Conservation (phyloP, 2,329 filamentous ascomycete genomes). For the Thermothelomyces thermophilus region DNA sequence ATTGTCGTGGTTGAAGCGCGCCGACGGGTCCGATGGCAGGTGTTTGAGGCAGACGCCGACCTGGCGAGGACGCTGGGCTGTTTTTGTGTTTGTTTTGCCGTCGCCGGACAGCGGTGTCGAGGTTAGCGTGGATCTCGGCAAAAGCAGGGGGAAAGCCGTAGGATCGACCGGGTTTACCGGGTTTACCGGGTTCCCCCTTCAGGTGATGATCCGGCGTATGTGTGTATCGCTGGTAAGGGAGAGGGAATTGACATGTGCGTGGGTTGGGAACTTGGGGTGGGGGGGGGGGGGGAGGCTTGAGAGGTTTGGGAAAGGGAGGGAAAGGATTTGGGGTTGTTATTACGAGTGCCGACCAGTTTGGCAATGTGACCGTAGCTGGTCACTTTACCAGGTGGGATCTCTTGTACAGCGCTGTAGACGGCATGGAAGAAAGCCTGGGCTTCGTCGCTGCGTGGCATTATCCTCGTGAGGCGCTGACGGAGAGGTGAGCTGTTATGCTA, state of each 20-base stretch:
- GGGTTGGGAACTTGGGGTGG: too few species aligned
- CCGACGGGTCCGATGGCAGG: conserved; percentile 51
- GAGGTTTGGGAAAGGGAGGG: background rate
- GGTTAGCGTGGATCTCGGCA: too few species aligned
- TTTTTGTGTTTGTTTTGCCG: too few species aligned
- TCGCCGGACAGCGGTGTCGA: too few species aligned
- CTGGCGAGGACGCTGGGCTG: conserved; percentile 69
- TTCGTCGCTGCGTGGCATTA: conserved; percentile 67
- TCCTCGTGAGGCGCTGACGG: background rate
- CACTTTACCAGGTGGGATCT: conserved; percentile 76
- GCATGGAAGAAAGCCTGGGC: conserved; percentile 66
- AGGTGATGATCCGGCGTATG: too few species aligned
- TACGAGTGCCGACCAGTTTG: conserved; percentile 64
- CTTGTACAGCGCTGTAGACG: conserved; percentile 77
- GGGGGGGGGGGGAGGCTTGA: too few species aligned
- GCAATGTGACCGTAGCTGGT: conserved; percentile 85
- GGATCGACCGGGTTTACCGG: too few species aligned
- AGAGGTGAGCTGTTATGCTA: too few species aligned
- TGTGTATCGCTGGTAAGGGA: too few species aligned
- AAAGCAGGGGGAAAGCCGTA: too few species aligned
- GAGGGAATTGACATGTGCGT: too few species aligned
- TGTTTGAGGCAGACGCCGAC: conserved; percentile 89
- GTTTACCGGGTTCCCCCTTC: too few species aligned
- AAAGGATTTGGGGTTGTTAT: background rate
- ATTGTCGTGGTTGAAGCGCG: conserved; percentile 62